These are phyloP conservation scores for Boechera retrofracta DNA, from an alignment of 345 rosid genomes.

Conservation along the genomic window DNA sequence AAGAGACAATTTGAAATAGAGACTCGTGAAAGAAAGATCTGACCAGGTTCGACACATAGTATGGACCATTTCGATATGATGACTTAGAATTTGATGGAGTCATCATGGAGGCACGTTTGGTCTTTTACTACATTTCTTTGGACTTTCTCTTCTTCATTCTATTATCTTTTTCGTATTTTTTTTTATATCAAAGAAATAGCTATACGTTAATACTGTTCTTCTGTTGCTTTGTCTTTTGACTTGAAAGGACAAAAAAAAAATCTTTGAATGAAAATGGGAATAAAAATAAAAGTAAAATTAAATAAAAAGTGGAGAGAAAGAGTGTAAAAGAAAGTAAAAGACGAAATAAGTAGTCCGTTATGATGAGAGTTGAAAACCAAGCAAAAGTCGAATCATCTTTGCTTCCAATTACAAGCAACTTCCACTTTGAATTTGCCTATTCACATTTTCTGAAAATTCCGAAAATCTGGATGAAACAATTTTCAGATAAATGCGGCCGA, in stretches of 20 bases:
- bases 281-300: not conserved
- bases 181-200: not conserved
- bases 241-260: conserved; percentile 22
- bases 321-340: conserved; percentile 39
- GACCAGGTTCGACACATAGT: conserved; percentile 40
- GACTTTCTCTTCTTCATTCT: conserved; percentile 33
- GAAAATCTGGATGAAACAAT: conserved; percentile 11
- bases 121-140: conserved; percentile 32
- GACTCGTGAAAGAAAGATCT: conserved; percentile 31
- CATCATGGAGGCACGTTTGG: conserved; percentile 49
- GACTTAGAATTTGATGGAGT: conserved; percentile 42
- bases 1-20: conserved; percentile 42
- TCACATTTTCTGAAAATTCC: conserved; percentile 24
- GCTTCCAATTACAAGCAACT: conserved; percentile 48
- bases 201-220: conserved; percentile 38
- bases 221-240: conserved; percentile 44
- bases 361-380: conserved; percentile 52
- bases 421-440: conserved; percentile 35
- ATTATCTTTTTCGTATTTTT: not conserved
- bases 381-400: conserved; percentile 46
- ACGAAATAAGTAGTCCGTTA: conserved; percentile 46
- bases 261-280: not conserved
- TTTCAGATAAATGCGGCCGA: conserved; percentile 6
- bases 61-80: conserved; percentile 42
- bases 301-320: conserved; percentile 16